Base-by-base conservation (phyloP, 1,139 yeast genomes). In the Diutina rugosa region DNA sequence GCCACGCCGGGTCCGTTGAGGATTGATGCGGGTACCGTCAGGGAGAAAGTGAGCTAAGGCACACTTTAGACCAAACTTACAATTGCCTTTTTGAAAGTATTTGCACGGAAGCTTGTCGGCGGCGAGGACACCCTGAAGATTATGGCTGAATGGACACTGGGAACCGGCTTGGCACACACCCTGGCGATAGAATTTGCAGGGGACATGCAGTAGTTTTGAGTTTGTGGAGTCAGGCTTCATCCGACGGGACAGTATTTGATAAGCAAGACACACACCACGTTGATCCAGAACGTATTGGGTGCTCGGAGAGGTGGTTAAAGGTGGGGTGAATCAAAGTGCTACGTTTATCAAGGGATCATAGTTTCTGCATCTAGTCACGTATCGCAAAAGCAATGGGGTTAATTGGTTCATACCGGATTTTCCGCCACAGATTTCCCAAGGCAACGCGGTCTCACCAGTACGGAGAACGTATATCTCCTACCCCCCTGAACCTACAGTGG, bases 81-180 rank as follows among this genome's bases (percentile, higher is more conserved):
- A 91, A 67, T 90, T 90, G 12, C 98, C 98, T 72, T 88, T 88
- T 65, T 87, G 95, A 69, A 89, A 91, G 69, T 90, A 91, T 73
- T 90, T 90, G 76, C 98, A 91, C 8, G 96, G 95, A 41, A 87
- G 79, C 60, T 80, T 81, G 59, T 85, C 90, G 41, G 79, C 79
- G 30, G 76, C 77, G 51, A 78, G 72, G 18, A 79, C 69, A 3
- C 82, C 77, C 57, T 85, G 89, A 57, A 82, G 69, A 54, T 87
- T 80, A 67, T 93, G 98, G 51, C 95, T 85, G 65, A 93, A 93
- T 1, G 97, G 97, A 69, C 98, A 93, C 1, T 93, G 77, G 57
- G 74, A 76, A 12, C 98, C 98, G 1, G 98, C 98, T 70, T 90
- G 97, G 69, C 98, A 91, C 21, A 87, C 82, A 0, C 98, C 97